These are phyloP conservation scores for Marsdenia floribunda DNA, from an alignment of 257 asterid species.

Conservation along the genomic window DNA sequence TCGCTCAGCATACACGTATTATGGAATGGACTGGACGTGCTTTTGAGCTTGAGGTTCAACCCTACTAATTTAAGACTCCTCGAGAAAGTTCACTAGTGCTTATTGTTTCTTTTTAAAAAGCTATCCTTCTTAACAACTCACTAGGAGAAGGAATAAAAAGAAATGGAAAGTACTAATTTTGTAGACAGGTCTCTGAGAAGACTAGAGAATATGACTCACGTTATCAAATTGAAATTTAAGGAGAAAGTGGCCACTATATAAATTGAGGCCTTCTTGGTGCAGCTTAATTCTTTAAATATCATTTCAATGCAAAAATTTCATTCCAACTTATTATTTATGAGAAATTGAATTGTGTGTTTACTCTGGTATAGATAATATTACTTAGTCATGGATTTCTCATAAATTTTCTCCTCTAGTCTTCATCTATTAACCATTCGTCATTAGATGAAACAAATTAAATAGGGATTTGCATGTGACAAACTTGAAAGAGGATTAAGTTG, in stretches of 20 bases:
- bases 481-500: background rate
- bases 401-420: background rate
- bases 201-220: background rate
- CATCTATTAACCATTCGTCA: background rate
- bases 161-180: background rate
- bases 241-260: background rate
- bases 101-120: slow-evolving; percentile 5
- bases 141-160: background rate
- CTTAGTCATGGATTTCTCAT: background rate
- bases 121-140: background rate
- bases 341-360: background rate
- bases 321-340: background rate
- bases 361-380: background rate
- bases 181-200: too few relatives aligned
- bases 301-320: background rate
- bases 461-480: background rate
- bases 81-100: background rate
- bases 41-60: slow-evolving; percentile 87
- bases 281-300: background rate
- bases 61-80: slow-evolving; percentile 10
- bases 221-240: background rate
- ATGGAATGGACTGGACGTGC: slow-evolving; percentile 97
- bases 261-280: background rate
- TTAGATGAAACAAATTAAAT: background rate
- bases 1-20: slow-evolving; percentile 74